Evolutionary conservation across 805 yeast species (phyloP).

Genomic region (Wickerhamiella shivajii): DNA sequence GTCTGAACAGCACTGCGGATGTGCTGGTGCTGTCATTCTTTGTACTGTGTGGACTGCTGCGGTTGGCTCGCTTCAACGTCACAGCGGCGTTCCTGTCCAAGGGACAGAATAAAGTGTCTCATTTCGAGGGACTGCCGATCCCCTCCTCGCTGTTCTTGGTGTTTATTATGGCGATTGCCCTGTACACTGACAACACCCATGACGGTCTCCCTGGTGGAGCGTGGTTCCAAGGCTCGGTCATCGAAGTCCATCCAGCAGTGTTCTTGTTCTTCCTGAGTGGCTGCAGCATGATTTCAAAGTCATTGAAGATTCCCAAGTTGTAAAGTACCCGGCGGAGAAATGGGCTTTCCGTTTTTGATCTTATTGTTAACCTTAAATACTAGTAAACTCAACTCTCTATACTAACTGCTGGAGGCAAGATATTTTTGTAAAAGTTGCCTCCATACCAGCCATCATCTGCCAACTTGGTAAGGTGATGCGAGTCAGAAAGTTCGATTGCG

Average conservation of each 20-base stretch:
- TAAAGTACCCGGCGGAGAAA: too few relatives aligned
- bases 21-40: slow-evolving; percentile 62
- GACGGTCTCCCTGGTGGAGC: slow-evolving; percentile 53
- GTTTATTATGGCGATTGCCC: slow-evolving; percentile 52
- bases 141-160: slow-evolving; percentile 78
- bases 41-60: slow-evolving; percentile 83
- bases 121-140: slow-evolving; percentile 93
- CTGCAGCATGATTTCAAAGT: slow-evolving; percentile 80
- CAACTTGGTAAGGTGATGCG: too few relatives aligned
- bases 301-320: slow-evolving; percentile 82
- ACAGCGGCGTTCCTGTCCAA: slow-evolving; percentile 88
- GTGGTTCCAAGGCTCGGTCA: slow-evolving; percentile 36
- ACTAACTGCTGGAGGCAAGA: too few relatives aligned
- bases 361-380: too few relatives aligned
- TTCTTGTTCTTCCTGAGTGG: slow-evolving; percentile 63
- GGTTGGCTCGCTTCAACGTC: slow-evolving; percentile 91
- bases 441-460: too few relatives aligned
- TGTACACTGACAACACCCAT: slow-evolving; percentile 31
- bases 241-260: slow-evolving; percentile 64
- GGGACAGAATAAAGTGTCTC: slow-evolving; percentile 65
- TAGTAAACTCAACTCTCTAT: too few relatives aligned
- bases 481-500: too few relatives aligned
- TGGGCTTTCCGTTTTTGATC: too few relatives aligned
- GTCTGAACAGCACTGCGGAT: slow-evolving; percentile 74
- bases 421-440: too few relatives aligned